A percentile compares a stretch with the other conserved stretches of the same genome.
phyloP scores from a whole-genome alignment of 495 filamentous ascomycete species.

The Lasiosphaeria ovina region DNA sequence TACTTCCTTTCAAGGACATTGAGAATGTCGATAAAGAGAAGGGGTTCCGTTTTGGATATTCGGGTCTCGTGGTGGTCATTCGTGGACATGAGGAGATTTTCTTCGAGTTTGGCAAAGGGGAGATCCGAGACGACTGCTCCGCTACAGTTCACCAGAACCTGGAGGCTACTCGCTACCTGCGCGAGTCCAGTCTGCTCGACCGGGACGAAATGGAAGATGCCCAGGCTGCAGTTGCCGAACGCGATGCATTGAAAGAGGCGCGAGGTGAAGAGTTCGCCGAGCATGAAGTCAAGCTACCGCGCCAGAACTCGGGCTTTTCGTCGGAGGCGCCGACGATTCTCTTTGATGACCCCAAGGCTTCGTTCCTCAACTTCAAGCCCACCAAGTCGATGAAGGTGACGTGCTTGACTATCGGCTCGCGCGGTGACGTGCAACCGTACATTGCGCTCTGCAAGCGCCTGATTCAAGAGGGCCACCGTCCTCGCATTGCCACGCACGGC shows the following conservation, averaged over 20 bases:
- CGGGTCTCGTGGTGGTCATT: constrained; percentile 87
- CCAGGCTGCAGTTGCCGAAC: constrained; percentile 77
- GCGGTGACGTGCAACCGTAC: constrained; percentile 96
- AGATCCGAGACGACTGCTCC: constrained; percentile 82
- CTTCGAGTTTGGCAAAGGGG: constrained; percentile 81
- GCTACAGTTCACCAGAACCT: constrained; percentile 75
- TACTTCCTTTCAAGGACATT: constrained; percentile 86
- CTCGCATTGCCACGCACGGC: constrained; percentile 85
- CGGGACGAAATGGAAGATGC: constrained; percentile 68
- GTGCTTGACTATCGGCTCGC: constrained; percentile 91
- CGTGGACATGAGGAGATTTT: constrained; percentile 94
- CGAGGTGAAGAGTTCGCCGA: constrained; percentile 59
- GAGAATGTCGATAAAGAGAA: constrained; percentile 95
- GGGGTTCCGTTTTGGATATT: constrained; percentile 89
- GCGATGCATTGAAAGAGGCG: constrained; percentile 78
- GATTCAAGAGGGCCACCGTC: constrained; percentile 79
- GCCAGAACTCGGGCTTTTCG: constrained; percentile 46
- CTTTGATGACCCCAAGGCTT: constrained; percentile 89
- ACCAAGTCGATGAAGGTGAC: constrained; percentile 78
- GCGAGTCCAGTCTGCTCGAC: constrained; percentile 67
- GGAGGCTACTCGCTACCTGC: constrained; percentile 67
- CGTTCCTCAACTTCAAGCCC: constrained; percentile 94
- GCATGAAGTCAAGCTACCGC: constrained; percentile 58
- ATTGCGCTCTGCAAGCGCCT: constrained; percentile 94
- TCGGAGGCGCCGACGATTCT: constrained; percentile 66